Percentiles rank a stretch among this genome's conserved stretches.
These are phyloP conservation scores for Miscanthus lutarioriparius DNA, from an alignment of 176 grass and related monocot species.

Conservation along the genomic window DNA sequence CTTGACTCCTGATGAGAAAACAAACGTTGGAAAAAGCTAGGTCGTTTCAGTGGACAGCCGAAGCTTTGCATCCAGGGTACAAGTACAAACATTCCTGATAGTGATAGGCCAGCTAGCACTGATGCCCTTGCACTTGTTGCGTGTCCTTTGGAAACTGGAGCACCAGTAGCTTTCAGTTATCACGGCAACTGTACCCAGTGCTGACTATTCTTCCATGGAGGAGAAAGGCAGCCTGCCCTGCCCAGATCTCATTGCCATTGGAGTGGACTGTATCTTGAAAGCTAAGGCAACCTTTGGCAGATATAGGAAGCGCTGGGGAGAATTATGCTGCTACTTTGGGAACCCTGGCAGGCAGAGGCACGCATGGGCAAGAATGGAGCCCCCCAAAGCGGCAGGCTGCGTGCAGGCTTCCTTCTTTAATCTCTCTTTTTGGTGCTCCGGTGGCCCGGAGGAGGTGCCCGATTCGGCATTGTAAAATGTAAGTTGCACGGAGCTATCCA, in stretches of 20 bases:
- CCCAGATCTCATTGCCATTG: background rate
- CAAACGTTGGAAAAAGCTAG: background rate
- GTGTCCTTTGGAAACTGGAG: background rate
- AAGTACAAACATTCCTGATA: background rate
- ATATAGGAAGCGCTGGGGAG: slow-evolving; percentile 19
- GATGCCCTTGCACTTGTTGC: background rate
- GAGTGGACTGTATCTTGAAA: slow-evolving; percentile 27
- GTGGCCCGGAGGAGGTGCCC: background rate
- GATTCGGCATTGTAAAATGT: slow-evolving; percentile 3
- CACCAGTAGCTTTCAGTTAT: background rate
- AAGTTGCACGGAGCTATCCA: background rate
- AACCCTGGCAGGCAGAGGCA: background rate
- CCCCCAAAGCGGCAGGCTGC: background rate
- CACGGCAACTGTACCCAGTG: background rate
- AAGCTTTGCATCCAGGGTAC: background rate
- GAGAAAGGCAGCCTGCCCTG: background rate
- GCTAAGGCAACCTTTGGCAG: slow-evolving; percentile 14
- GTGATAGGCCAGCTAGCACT: background rate
- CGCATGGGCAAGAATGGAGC: background rate
- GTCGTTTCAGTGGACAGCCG: background rate
- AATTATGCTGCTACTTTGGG: slow-evolving; percentile 38
- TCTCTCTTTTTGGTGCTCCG: background rate
- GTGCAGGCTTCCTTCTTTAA: no score
- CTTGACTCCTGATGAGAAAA: background rate
- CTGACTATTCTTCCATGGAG: background rate